Evolutionary conservation across 331 rosid species (phyloP).

Genomic region (Pyracantha coccinea): DNA sequence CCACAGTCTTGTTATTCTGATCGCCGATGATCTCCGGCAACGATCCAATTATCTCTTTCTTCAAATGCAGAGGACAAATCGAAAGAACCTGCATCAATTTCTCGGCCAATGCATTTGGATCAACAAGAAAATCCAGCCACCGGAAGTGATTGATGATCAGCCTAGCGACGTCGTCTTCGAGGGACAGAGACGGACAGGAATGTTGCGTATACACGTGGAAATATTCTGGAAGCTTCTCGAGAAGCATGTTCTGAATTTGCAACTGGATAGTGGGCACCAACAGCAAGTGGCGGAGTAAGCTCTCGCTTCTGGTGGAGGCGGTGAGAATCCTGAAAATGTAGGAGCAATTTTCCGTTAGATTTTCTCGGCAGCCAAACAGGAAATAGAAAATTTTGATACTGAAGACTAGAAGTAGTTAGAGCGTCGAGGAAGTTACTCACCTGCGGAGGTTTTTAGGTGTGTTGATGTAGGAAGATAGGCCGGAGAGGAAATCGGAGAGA

Average conservation of each 20-base stretch:
- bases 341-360: neutral
- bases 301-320: conserved; percentile 19
- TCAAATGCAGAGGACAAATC: conserved; percentile 26
- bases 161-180: conserved; percentile 32
- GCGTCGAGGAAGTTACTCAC: neutral
- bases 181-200: conserved; percentile 11
- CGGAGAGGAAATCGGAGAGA: conserved; percentile 28
- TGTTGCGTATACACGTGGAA: conserved; percentile 8
- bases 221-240: conserved; percentile 37
- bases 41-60: conserved; percentile 36
- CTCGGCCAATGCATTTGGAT: conserved; percentile 22
- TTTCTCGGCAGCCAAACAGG: neutral
- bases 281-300: conserved; percentile 24
- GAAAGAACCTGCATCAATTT: conserved; percentile 32
- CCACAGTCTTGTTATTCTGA: conserved; percentile 23
- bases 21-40: conserved; percentile 32
- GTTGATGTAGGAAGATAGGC: conserved; percentile 23
- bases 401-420: neutral
- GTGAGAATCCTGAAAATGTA: conserved; percentile 17
- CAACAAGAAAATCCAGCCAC: conserved; percentile 36
- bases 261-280: conserved; percentile 27
- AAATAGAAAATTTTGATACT: neutral
- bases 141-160: conserved; percentile 33
- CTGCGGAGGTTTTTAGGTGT: conserved; percentile 21
- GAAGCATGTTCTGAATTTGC: conserved; percentile 26